Base-by-base conservation (phyloP, 768 basidiomycete species). In the Agaricus subrufescens region DNA sequence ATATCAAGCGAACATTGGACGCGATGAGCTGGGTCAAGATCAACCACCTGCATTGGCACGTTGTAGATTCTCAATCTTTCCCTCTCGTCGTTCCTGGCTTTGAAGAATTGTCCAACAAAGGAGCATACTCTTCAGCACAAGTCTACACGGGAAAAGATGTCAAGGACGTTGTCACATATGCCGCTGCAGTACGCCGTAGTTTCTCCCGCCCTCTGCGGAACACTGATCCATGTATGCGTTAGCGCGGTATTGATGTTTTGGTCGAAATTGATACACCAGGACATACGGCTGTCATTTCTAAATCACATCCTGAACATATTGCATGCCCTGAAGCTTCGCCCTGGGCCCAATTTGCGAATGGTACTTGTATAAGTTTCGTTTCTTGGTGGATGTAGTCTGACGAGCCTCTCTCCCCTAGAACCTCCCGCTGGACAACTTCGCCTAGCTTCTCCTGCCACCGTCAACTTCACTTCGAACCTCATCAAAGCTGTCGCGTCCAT, bases 361-460 rank as follows among this genome's bases (percentile, higher is more conserved):
- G 54, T 56, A 43, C 14, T 15, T 27, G 19, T 19, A 19, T 19
- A n/a, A 10, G 23, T n/a, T 29, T 25, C 14, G 9, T 8, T 11
- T 14, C 12, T 19, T 19, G 27, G n/a, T 29, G 11, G 8, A 30
- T 29, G 6, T 3, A 8, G 19, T 6, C 8, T 29, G 27, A 29
- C 30, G 4, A 11, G 8, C 27, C 2, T 9, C 26, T 31, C 11
- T 19, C 27, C 6, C 4, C n/a, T 29, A 56, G 86, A 93, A 59
- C 91, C 92, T 1, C 92, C 91, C 0, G 81, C 91, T 0, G 92
- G 92, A 0, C 91, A 94, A 65, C 80, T 94, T 10, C 85, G 88
- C 42, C 77, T 94, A 52, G 84, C 86, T 0, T 77, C 83, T 4
- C 66, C 77, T 0, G 77, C 74, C 1, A 86, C 85, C 7, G 71